A percentile compares a stretch with the other conserved stretches of the same genome.
Evolutionary conservation across 441 rosid genomes (phyloP).

Genomic region (Populus hybrid): DNA sequence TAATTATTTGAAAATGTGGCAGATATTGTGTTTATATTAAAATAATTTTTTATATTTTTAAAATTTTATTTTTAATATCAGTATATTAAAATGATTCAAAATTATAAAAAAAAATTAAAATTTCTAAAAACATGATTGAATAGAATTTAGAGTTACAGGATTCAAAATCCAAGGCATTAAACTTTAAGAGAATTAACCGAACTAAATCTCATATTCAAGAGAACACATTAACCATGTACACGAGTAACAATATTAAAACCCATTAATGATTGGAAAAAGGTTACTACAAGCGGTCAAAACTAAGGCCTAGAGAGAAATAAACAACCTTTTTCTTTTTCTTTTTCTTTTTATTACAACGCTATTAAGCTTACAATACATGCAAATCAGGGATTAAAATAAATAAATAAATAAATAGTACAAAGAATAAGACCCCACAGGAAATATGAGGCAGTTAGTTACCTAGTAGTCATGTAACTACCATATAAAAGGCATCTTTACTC

Average conservation of each 20-base stretch:
- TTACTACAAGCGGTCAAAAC: background rate
- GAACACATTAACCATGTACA: background rate
- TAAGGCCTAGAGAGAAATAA: background rate
- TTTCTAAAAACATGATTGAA: too few species aligned
- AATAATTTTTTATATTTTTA: too few species aligned
- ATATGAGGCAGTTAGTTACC: background rate
- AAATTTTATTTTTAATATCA: too few species aligned
- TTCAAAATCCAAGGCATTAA: background rate
- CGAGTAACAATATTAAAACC: background rate
- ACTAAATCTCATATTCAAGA: constrained; percentile 11
- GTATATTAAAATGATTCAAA: too few species aligned
- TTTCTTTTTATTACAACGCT: background rate
- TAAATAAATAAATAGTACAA: background rate
- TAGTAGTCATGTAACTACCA: background rate
- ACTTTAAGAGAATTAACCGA: background rate
- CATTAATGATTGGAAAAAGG: background rate
- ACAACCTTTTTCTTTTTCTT: background rate
- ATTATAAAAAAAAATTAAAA: too few species aligned
- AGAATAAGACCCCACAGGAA: background rate
- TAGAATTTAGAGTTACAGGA: background rate
- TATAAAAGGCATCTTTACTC: background rate
- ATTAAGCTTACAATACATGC: background rate
- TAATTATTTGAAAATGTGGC: too few species aligned
- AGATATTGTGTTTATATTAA: too few species aligned
- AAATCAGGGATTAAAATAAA: background rate